These are phyloP conservation scores for Ustilago curta DNA, from an alignment of 1,284 basidiomycete species.

Conservation along the genomic window DNA sequence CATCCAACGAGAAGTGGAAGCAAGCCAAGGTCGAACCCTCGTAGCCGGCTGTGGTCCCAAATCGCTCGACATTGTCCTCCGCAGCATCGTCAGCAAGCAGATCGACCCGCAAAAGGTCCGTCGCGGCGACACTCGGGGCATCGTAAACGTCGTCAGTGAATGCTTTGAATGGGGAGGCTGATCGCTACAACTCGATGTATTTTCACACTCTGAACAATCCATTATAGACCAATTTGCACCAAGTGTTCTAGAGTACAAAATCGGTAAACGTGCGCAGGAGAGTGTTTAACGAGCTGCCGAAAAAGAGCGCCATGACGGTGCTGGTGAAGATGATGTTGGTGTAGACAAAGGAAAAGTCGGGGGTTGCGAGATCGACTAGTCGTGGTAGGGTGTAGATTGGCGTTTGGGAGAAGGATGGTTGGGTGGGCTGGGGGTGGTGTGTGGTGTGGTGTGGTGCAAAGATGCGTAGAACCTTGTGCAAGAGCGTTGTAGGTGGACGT, in stretches of 20 bases:
- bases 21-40: conserved; percentile 74
- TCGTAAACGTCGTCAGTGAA: conserved; percentile 63
- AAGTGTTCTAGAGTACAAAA: conserved; percentile 39
- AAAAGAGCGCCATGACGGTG: conserved; percentile 79
- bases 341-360: conserved; percentile 99
- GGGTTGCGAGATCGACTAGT: conserved; percentile 90
- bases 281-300: conserved; percentile 89
- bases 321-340: conserved; percentile 81
- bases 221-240: too few species aligned
- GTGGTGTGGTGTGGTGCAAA: too few species aligned
- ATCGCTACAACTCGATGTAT: too few species aligned
- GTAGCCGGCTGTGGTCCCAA: conserved; percentile 84
- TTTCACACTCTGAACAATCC: not conserved
- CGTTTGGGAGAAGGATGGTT: too few species aligned
- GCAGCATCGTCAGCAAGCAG: conserved; percentile 77
- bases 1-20: conserved; percentile 77
- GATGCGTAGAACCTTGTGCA: too few species aligned
- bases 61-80: conserved; percentile 78
- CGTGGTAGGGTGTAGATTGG: conserved; percentile 85
- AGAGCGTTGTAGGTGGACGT: not conserved
- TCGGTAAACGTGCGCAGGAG: conserved; percentile 80
- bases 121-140: conserved; percentile 76
- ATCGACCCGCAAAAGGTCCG: conserved; percentile 75
- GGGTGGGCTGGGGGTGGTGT: too few species aligned
- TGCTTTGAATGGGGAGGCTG: conserved; percentile 60